Conservation (phyloP, 306 rosid genomes). For the Prunus campanulata region DNA sequence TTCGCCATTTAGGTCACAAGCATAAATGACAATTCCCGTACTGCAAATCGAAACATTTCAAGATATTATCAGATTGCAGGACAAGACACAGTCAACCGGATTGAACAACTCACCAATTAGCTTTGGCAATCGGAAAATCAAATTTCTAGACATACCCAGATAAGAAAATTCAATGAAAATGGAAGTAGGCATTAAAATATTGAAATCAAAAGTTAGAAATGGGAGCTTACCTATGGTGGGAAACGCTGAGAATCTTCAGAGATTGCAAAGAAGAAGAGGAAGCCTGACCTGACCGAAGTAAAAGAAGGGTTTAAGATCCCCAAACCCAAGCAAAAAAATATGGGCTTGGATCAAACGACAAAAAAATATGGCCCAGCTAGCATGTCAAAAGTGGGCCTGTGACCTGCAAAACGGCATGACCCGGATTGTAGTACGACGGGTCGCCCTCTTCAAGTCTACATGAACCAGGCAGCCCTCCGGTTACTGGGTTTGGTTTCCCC, state of each 20-base stretch:
- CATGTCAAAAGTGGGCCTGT: not conserved
- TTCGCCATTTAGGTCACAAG: not conserved
- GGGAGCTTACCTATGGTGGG: slow-evolving; percentile 6
- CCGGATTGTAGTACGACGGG: not conserved
- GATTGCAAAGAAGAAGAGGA: not conserved
- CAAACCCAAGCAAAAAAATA: not conserved
- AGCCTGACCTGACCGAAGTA: not conserved
- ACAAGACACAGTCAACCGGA: not conserved
- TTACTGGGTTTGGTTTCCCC: not conserved
- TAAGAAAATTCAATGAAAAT: not conserved
- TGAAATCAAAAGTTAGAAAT: not conserved
- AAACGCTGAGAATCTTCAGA: not conserved
- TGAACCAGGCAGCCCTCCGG: not conserved
- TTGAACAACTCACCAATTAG: not conserved
- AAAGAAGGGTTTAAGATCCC: not conserved
- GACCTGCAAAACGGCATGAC: not conserved
- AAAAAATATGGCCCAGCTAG: not conserved
- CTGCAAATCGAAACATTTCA: not conserved
- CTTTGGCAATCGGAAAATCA: not conserved
- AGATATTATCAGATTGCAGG: not conserved
- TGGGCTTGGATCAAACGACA: not conserved
- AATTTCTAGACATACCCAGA: not conserved
- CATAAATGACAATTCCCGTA: not conserved
- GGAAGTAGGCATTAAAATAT: not conserved
- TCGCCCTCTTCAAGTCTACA: not conserved